Base-by-base conservation (phyloP, 257 asterid genomes). In the Galeopsis tetrahit region DNA sequence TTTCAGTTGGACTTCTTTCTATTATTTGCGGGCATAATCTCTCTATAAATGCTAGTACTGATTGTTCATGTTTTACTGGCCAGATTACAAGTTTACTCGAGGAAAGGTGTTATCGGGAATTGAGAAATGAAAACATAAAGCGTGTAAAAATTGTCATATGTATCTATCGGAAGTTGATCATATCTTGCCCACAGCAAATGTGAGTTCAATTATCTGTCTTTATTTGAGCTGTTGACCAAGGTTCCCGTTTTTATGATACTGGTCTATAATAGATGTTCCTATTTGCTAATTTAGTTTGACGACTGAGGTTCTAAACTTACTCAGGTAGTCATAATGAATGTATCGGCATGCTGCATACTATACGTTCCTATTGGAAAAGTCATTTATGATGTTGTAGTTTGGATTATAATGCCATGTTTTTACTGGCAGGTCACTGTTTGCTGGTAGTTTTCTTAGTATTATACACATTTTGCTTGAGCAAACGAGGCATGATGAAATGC, bases 41-140 rank as follows among this genome's bases (percentile, higher is more conserved):
- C 38, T 71, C 35, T 9, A 10, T 38, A 13, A n/a, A 52, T 31
- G 15, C 63, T 68, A 21, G 33, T 43, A 57, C 56, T 81, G 79
- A 72, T 34, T 38, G 17, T 39, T 77, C 61, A 21, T 63, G 70
- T 7, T 36, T 73, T 81, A 52, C 39, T 74, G 60, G 66, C 71
- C 87, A 89, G 96, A 89, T 89, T 71, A 87, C 96, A 78, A 89
- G 85, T 73, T 75, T 83, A 73, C 93, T 89, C 49, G 96, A 89
- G 82, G 90, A 89, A 82, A 83, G 92, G 80, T 89, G 87, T 75
- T 89, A 85, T 73, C 85, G 87, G 71, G 96, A 86, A 73, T 72
- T 89, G 78, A 83, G 96, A 78, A 79, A 77, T 58, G 89, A 83
- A 74, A 88, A 88, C 77, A 52, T 86, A 42, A 82, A 73, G 72